phyloP scores from a whole-genome alignment of 2,329 filamentous ascomycete genomes.

The Chlorencoelia australis region DNA sequence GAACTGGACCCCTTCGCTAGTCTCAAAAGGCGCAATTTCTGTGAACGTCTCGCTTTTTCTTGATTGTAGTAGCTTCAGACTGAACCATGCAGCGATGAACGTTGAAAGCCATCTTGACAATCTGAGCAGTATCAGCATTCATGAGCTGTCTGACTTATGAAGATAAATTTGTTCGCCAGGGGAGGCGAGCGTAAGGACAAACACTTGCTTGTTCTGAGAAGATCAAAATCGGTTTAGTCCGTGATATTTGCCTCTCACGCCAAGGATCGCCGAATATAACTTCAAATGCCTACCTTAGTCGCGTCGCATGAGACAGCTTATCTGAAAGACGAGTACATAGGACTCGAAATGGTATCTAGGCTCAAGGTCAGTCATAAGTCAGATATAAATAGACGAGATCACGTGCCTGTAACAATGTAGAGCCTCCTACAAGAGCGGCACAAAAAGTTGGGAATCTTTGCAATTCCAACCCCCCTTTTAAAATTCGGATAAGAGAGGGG shows the following conservation, averaged over 20 bases:
- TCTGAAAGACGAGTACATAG: slow-evolving; percentile 21
- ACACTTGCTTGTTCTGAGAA: no score
- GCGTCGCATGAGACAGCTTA: slow-evolving; percentile 21
- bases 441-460: slow-evolving; percentile 54
- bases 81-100: slow-evolving; percentile 48
- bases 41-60: slow-evolving; percentile 36
- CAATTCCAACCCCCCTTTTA: slow-evolving; percentile 41
- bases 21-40: slow-evolving; percentile 29
- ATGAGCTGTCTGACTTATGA: no score
- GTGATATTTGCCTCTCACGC: no score
- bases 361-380: slow-evolving; percentile 1
- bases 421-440: slow-evolving; percentile 48
- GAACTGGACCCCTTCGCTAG: slow-evolving; percentile 18
- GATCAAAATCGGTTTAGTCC: no score
- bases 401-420: slow-evolving; percentile 49
- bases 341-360: slow-evolving; percentile 26
- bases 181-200: no score
- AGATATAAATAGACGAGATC: slow-evolving; percentile 1
- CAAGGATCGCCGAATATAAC: no score
- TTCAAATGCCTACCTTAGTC: slow-evolving; percentile 15
- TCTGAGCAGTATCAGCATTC: no score
- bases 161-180: no score
- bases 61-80: slow-evolving; percentile 47
- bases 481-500: slow-evolving; percentile 30
- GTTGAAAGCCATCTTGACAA: slow-evolving; percentile 46